phyloP scores from a whole-genome alignment of 2,329 filamentous ascomycete genomes.

The Arthrobotrys pseudoclavata region DNA sequence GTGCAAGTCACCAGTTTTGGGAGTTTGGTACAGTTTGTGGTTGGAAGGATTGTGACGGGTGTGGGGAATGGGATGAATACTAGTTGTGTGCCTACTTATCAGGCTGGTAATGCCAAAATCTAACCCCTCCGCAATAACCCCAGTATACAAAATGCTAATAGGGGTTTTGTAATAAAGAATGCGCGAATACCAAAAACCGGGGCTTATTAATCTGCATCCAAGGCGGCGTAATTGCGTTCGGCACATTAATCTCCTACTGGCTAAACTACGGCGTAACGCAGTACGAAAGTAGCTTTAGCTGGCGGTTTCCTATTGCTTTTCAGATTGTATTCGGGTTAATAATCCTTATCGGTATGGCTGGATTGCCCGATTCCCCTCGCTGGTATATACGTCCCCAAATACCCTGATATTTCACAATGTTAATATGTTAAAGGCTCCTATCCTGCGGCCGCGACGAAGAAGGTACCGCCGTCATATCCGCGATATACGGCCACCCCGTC shows the following conservation, averaged over 20 bases:
- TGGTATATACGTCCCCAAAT: slow-evolving; percentile 66
- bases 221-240: slow-evolving; percentile 69
- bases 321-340: slow-evolving; percentile 74
- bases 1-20: slow-evolving; percentile 71
- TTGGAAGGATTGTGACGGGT: slow-evolving; percentile 71
- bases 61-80: slow-evolving; percentile 71
- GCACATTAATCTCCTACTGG: slow-evolving; percentile 72
- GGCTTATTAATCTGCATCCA: slow-evolving; percentile 75
- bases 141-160: too few species aligned
- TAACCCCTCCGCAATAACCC: too few species aligned
- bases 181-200: slow-evolving; percentile 70
- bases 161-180: slow-evolving; percentile 42
- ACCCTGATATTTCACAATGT: slow-evolving; percentile 52
- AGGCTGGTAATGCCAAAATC: slow-evolving; percentile 67
- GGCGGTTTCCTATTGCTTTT: slow-evolving; percentile 75
- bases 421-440: slow-evolving; percentile 66
- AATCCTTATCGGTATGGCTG: slow-evolving; percentile 70
- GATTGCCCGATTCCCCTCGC: slow-evolving; percentile 70
- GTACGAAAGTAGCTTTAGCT: slow-evolving; percentile 68
- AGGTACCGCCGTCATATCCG: slow-evolving; percentile 70
- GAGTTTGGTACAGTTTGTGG: slow-evolving; percentile 71
- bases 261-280: slow-evolving; percentile 72
- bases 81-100: slow-evolving; percentile 69
- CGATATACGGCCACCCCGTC: slow-evolving; percentile 68
- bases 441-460: slow-evolving; percentile 68